phyloP scores from a whole-genome alignment of 805 yeast species.

The Candida anglica region DNA sequence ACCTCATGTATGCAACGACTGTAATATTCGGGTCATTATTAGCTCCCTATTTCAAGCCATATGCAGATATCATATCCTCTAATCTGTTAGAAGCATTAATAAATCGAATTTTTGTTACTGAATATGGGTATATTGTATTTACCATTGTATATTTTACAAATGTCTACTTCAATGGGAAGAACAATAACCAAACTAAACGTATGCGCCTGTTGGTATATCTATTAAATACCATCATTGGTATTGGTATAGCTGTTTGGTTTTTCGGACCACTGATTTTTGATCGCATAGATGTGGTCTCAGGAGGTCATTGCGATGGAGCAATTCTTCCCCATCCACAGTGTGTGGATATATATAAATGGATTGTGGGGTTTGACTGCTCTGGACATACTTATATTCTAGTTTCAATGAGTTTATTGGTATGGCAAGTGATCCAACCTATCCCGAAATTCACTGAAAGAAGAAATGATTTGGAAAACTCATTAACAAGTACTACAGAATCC shows the following conservation, averaged over 20 bases:
- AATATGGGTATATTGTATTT: slow-evolving; percentile 29
- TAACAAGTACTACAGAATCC: too few species aligned
- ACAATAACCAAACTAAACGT: too few species aligned
- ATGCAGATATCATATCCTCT: slow-evolving; percentile 9
- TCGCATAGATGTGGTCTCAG: slow-evolving; percentile 27
- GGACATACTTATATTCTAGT: slow-evolving; percentile 49
- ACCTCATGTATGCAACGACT: neutral
- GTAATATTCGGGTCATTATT: slow-evolving; percentile 1
- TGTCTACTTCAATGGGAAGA: too few species aligned
- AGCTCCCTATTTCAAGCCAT: slow-evolving; percentile 7
- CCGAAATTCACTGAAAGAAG: too few species aligned
- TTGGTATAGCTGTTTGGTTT: slow-evolving; percentile 21
- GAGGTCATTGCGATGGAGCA: slow-evolving; percentile 32
- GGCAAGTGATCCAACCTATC: neutral
- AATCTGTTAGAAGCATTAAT: slow-evolving; percentile 9
- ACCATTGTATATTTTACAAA: slow-evolving; percentile 14
- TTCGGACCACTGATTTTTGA: slow-evolving; percentile 32
- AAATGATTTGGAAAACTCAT: too few species aligned
- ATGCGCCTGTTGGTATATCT: too few species aligned
- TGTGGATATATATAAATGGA: slow-evolving; percentile 34
- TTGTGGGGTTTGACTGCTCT: slow-evolving; percentile 48
- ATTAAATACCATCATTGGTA: too few species aligned
- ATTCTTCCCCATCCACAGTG: slow-evolving; percentile 11
- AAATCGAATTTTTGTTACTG: slow-evolving; percentile 19
- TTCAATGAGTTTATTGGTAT: slow-evolving; percentile 38